phyloP scores from a whole-genome alignment of 441 rosid genomes.

The Gossypium aridum region DNA sequence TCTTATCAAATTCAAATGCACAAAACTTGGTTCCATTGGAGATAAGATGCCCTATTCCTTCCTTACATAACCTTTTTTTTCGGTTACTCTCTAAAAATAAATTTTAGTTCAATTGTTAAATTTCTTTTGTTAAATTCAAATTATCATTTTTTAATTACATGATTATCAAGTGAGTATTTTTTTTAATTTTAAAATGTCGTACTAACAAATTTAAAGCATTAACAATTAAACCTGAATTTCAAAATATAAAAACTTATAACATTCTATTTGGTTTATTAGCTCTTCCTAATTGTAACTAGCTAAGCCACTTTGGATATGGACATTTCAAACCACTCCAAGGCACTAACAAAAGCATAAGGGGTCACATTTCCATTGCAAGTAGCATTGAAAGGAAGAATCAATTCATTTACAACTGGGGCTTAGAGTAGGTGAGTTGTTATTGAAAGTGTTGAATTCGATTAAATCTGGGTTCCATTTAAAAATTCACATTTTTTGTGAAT shows the following conservation, averaged over 20 bases:
- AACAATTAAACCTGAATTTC: too few relatives aligned
- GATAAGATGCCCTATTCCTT: conserved; percentile 7
- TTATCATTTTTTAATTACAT: too few relatives aligned
- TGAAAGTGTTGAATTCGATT: neutral
- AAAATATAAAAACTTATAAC: too few relatives aligned
- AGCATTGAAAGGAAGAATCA: neutral
- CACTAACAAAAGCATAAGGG: neutral
- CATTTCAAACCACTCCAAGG: conserved; percentile 4
- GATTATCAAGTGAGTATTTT: too few relatives aligned
- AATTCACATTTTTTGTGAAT: neutral
- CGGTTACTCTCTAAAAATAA: too few relatives aligned
- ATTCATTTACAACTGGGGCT: neutral
- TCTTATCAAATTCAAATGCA: conserved; percentile 6
- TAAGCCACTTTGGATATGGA: conserved; percentile 1
- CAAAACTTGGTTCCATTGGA: neutral
- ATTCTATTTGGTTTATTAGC: neutral
- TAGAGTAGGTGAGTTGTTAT: neutral
- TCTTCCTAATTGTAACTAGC: neutral
- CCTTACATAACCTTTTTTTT: neutral
- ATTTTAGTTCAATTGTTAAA: too few relatives aligned
- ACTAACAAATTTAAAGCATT: too few relatives aligned
- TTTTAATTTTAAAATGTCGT: too few relatives aligned
- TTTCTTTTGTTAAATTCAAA: too few relatives aligned
- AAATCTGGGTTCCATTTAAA: neutral
- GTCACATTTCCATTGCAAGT: neutral